These are phyloP conservation scores for Cercospora zeina DNA, from an alignment of 2,329 filamentous ascomycete species.

Conservation along the genomic window DNA sequence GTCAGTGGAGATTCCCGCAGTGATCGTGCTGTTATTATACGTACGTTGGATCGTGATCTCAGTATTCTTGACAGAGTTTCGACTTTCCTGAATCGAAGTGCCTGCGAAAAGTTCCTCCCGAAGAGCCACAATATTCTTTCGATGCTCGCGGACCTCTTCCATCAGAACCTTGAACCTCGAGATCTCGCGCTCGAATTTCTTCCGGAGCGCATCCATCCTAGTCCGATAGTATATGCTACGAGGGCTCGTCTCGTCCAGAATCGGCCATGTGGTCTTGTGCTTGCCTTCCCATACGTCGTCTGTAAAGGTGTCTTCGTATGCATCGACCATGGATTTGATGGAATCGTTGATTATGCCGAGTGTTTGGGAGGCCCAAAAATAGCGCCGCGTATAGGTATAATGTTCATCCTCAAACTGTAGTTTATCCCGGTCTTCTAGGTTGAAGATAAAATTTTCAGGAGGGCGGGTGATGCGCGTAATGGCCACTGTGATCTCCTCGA, in stretches of 20 bases:
- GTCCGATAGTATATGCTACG: slow-evolving; percentile 53
- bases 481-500: slow-evolving; percentile 57
- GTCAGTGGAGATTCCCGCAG: slow-evolving; percentile 3
- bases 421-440: slow-evolving; percentile 56
- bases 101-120: slow-evolving; percentile 64
- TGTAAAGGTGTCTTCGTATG: slow-evolving; percentile 60
- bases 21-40: neutral
- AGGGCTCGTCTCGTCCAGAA: slow-evolving; percentile 49
- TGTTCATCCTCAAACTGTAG: slow-evolving; percentile 62
- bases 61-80: slow-evolving; percentile 59
- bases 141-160: slow-evolving; percentile 55
- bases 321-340: slow-evolving; percentile 59
- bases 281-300: slow-evolving; percentile 60
- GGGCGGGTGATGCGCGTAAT: slow-evolving; percentile 62
- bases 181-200: slow-evolving; percentile 56
- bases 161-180: slow-evolving; percentile 52
- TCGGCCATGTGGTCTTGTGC: slow-evolving; percentile 58
- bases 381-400: slow-evolving; percentile 62
- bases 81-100: slow-evolving; percentile 62
- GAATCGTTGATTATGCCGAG: slow-evolving; percentile 61
- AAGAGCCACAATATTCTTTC: slow-evolving; percentile 58
- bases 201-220: slow-evolving; percentile 50
- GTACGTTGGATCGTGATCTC: slow-evolving; percentile 52
- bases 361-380: slow-evolving; percentile 65
- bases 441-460: slow-evolving; percentile 61